Conservation (phyloP, 2,329 filamentous ascomycete species). For the Dothistroma pini region DNA sequence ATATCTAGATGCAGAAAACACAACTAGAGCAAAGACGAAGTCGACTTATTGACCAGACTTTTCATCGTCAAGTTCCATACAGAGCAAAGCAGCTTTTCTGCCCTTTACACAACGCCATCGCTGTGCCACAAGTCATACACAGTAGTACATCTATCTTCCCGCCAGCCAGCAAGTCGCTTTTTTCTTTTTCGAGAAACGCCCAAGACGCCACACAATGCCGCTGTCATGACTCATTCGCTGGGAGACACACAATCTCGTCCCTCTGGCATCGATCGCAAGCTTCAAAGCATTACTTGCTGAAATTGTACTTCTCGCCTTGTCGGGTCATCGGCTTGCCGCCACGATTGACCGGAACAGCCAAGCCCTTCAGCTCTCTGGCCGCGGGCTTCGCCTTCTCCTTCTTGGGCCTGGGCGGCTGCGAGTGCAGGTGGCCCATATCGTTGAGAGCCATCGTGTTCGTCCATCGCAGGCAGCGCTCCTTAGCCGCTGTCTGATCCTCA, state of each 20-base stretch:
- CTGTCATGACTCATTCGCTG: background rate
- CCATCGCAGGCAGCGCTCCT: conserved; percentile 62
- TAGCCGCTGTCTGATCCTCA: conserved; percentile 50
- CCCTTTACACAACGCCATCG: conserved; percentile 1
- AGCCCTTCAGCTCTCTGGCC: conserved; percentile 30
- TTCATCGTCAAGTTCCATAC: background rate
- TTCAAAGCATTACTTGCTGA: conserved; percentile 6
- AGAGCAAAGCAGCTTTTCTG: background rate
- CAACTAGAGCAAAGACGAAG: background rate
- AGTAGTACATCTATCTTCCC: background rate
- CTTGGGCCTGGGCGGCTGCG: conserved; percentile 28
- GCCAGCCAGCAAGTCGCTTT: background rate
- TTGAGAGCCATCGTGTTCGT: conserved; percentile 58
- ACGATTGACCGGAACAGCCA: conserved; percentile 42
- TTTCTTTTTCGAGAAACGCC: background rate
- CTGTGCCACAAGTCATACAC: background rate
- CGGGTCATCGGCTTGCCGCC: conserved; percentile 50
- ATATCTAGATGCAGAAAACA: background rate
- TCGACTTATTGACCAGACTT: background rate
- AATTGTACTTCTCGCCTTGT: conserved; percentile 47
- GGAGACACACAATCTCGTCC: background rate
- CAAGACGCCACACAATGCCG: background rate
- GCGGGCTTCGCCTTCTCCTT: conserved; percentile 33
- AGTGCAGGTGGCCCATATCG: conserved; percentile 32
- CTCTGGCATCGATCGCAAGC: background rate